Evolutionary conservation across 768 basidiomycete species (phyloP), one percentile per base, ranked within the genome.

Genomic region (Boletus huronensis): DNA sequence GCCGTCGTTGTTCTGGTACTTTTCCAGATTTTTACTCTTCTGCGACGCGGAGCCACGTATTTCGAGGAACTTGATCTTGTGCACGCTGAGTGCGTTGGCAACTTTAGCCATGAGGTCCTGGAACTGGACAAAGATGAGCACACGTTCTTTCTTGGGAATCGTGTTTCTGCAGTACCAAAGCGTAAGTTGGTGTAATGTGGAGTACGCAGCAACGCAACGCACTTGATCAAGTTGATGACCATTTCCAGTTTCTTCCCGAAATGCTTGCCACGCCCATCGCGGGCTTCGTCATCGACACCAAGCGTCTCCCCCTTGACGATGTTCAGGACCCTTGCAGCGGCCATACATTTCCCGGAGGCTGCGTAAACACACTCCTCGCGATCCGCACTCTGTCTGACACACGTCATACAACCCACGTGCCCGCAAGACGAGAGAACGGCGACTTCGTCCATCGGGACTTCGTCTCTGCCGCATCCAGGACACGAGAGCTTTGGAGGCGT

Each of bases 121-220:
- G 79, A 95, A 98, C 66, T 98, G 95, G n/a, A 96, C 90, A 72
- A 98, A 98, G 57, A 98, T 82, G 41, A 98, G 81, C 17, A 94
- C 82, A 8, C 91, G 85, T 62, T 97, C 92, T 21, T 85, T 76
- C 59, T 83, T 82, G 10, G 87, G 83, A 44, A 93, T 79, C 39
- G 75, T 73, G 53, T 82, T 81, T 65, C 88, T 92, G 64, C 23
- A 48, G n/a, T 25, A 9, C 7, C 36, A 48, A 46, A 39, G 2
- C 5, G 19, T 32, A 29, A 31, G 36, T 53, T 2, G 52, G 32
- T 39, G 34, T 26, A 23, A 45, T 41, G n/a, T 14, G 9, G n/a
- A 41, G 17, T 29, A 43, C 9, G 11, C 41, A 38, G 17, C 0
- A n/a, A 48, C 3, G 44, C 13, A 17, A 71, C 79, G 53, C 67